Evolutionary conservation across 1,284 basidiomycete genomes (phyloP).

Genomic region (Ganoderma boninense): DNA sequence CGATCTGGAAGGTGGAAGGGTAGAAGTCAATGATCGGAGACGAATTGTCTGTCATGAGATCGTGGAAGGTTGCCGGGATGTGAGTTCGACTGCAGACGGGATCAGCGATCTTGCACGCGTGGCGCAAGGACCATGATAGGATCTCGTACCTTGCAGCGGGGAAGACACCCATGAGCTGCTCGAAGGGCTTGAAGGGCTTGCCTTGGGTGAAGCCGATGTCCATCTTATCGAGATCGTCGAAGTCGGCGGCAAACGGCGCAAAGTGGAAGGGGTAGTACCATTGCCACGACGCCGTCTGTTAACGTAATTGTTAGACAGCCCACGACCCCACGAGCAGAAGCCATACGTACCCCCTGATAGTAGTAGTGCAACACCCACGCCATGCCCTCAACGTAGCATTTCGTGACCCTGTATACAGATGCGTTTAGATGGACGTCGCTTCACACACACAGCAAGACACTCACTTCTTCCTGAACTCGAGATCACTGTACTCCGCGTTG

Average conservation of each 20-base stretch:
- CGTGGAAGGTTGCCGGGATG: conserved; percentile 88
- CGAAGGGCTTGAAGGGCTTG: conserved; percentile 95
- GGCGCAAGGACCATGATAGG: neutral
- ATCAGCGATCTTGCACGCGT: neutral
- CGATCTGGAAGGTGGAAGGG: conserved; percentile 91
- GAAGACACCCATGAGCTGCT: conserved; percentile 98
- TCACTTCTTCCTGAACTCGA: conserved; percentile 79
- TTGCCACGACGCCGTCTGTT: conserved; percentile 94
- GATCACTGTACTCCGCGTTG: conserved; percentile 77
- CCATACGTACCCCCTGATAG: conserved; percentile 88
- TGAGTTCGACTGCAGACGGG: conserved; percentile 74
- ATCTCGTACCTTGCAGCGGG: conserved; percentile 83
- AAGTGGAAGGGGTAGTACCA: conserved; percentile 99
- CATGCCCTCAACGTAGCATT: conserved; percentile 91
- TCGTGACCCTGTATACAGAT: conserved; percentile 69
- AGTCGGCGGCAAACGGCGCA: conserved; percentile 97
- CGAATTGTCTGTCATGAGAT: conserved; percentile 87
- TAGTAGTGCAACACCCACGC: conserved; percentile 98
- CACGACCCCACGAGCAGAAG: neutral
- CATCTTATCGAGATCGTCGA: conserved; percentile 83
- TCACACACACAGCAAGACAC: conserved; percentile 37
- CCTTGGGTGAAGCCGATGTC: conserved; percentile 84
- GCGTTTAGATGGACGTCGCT: conserved; percentile 7
- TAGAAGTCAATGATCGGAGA: conserved; percentile 99
- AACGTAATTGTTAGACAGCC: conserved; percentile 21